Evolutionary conservation across 2,329 filamentous ascomycete species (phyloP).

Genomic region (Aspergillus glaucus): DNA sequence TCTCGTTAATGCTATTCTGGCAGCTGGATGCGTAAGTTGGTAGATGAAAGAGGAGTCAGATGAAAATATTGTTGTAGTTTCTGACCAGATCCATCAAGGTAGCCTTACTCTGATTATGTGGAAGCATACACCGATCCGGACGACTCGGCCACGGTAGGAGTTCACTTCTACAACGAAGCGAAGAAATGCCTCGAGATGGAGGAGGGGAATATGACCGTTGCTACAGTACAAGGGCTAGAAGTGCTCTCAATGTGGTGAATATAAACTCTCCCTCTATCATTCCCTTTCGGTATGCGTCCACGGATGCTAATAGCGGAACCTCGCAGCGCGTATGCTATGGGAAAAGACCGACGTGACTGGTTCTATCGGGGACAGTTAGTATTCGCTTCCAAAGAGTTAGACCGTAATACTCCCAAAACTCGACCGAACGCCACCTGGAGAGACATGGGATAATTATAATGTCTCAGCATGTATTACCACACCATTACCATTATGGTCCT

Average conservation of each 20-base stretch:
- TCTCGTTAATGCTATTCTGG: slow-evolving; percentile 25
- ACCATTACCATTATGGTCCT: slow-evolving; percentile 22
- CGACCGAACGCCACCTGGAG: neutral
- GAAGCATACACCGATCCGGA: slow-evolving; percentile 11
- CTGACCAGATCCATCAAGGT: neutral
- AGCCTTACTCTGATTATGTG: slow-evolving; percentile 14
- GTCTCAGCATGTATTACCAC: slow-evolving; percentile 26
- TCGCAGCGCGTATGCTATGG: slow-evolving; percentile 14
- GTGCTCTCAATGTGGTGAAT: slow-evolving; percentile 15
- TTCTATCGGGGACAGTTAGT: slow-evolving; percentile 21
- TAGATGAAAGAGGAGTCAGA: no score
- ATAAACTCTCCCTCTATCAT: neutral
- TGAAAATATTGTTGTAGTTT: neutral
- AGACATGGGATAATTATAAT: no score
- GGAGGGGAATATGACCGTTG: slow-evolving; percentile 16
- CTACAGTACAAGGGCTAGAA: slow-evolving; percentile 17
- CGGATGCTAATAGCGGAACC: neutral
- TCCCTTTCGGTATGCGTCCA: neutral
- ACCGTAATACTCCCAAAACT: neutral
- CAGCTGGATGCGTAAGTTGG: slow-evolving; percentile 14
- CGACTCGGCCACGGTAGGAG: slow-evolving; percentile 11
- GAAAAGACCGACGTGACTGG: slow-evolving; percentile 19
- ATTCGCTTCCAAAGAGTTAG: slow-evolving; percentile 3
- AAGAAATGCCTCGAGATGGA: slow-evolving; percentile 15
- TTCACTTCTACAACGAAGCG: slow-evolving; percentile 23